A percentile compares a stretch with the other conserved stretches of the same genome.
Conservation (phyloP, 345 rosid genomes). For the Lagerstroemia speciosa region DNA sequence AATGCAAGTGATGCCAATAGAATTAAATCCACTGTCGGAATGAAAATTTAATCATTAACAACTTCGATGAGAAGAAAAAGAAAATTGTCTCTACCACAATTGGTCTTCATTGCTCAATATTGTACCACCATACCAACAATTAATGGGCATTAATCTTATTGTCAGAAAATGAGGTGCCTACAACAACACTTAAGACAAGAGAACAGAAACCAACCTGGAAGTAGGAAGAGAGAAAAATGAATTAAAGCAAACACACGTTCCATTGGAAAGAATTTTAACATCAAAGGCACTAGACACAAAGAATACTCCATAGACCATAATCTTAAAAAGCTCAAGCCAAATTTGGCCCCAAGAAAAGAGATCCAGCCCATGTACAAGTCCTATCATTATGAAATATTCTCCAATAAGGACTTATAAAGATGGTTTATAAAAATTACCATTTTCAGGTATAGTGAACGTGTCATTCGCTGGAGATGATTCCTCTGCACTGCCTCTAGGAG, state of each 20-base stretch:
- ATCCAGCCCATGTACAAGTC: background rate
- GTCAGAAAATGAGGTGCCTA: background rate
- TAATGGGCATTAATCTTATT: background rate
- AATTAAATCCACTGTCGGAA: background rate
- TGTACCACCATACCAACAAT: background rate
- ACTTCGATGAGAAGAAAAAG: background rate
- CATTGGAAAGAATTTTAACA: background rate
- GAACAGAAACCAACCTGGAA: background rate
- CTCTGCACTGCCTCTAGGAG: constrained; percentile 36
- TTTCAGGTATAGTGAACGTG: constrained; percentile 26
- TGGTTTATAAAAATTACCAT: constrained; percentile 33
- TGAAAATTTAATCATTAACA: background rate
- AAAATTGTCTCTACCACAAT: background rate
- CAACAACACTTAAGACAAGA: background rate
- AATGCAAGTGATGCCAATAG: background rate
- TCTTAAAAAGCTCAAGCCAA: background rate
- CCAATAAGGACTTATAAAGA: constrained; percentile 11
- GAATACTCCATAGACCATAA: background rate
- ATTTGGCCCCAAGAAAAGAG: background rate
- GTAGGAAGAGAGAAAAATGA: background rate
- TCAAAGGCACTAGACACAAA: background rate
- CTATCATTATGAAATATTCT: background rate
- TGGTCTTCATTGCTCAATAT: background rate
- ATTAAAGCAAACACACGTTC: background rate
- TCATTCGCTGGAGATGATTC: constrained; percentile 42